Evolutionary conservation across 169 alveolate species (phyloP).

Genomic region (Eimeria brunetti): DNA sequence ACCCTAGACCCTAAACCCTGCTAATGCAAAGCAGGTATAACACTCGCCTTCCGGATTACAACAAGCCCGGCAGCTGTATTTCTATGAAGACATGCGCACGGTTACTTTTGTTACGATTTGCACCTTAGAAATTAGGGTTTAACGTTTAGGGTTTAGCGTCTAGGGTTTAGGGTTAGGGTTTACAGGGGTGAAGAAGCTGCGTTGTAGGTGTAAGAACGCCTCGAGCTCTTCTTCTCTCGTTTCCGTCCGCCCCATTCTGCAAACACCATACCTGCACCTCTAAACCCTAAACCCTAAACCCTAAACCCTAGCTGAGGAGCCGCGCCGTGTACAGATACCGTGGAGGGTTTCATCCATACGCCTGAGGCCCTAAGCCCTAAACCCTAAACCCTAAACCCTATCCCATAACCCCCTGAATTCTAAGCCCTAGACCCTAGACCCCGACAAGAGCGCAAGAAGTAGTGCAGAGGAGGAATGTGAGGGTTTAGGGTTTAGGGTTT

Average conservation of each 20-base stretch:
- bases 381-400: conserved; percentile 30
- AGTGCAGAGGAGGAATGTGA: background rate
- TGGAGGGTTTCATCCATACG: background rate
- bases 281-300: conserved; percentile 36
- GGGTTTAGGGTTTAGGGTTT: conserved; percentile 43
- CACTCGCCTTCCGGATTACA: too few relatives aligned
- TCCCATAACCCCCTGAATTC: background rate
- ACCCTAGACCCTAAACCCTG: conserved; percentile 26
- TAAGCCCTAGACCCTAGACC: background rate
- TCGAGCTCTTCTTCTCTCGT: conserved; percentile 28
- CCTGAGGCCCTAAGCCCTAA: background rate
- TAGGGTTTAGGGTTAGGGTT: conserved; percentile 52
- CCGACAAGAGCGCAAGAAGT: background rate
- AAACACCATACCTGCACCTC: background rate
- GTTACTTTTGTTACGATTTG: background rate
- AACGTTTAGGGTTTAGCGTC: background rate
- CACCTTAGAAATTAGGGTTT: background rate
- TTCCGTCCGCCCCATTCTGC: conserved; percentile 54
- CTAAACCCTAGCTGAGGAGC: conserved; percentile 4
- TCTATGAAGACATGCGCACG: too few relatives aligned
- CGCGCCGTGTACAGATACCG: background rate
- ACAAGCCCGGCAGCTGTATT: too few relatives aligned
- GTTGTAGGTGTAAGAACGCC: conserved; percentile 54
- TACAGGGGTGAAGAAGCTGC: conserved; percentile 52
- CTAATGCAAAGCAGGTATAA: too few relatives aligned